phyloP scores from a whole-genome alignment of 2,329 filamentous ascomycete genomes.

The Pyricularia sp. region DNA sequence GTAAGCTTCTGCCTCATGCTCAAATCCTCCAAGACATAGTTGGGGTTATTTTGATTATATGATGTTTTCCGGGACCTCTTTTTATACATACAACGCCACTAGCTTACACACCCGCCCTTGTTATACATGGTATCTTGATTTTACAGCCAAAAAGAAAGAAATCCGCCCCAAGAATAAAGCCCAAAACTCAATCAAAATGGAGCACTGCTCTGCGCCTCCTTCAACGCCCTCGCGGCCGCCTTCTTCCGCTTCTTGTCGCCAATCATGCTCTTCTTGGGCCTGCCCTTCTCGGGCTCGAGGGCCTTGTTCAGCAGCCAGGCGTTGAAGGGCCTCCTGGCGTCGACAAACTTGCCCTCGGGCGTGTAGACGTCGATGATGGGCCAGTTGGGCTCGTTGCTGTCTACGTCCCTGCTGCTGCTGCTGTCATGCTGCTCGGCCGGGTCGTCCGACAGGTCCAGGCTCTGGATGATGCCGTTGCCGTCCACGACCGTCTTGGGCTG shows the following conservation, averaged over 20 bases:
- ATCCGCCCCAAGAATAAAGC: no score
- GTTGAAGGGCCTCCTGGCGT: constrained; percentile 56
- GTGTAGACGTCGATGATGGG: constrained; percentile 78
- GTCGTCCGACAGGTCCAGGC: constrained; percentile 18
- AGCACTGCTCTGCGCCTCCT: not conserved
- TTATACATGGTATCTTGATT: not conserved
- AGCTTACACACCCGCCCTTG: not conserved
- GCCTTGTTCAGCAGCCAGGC: constrained; percentile 58
- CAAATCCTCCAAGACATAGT: no score
- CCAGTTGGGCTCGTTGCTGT: constrained; percentile 31
- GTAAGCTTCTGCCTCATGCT: no score
- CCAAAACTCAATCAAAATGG: not conserved
- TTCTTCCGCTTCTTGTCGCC: constrained; percentile 15
- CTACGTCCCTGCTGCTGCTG: constrained; percentile 6
- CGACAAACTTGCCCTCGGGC: constrained; percentile 75
- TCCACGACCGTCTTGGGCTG: constrained; percentile 14
- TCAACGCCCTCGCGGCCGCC: not conserved
- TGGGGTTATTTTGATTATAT: not conserved
- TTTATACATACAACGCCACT: not conserved
- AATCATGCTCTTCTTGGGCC: constrained; percentile 13
- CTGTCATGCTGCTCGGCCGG: constrained; percentile 8
- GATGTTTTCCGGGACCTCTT: not conserved
- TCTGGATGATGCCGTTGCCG: constrained; percentile 14
- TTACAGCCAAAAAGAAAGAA: not conserved
- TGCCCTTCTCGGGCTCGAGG: constrained; percentile 13